phyloP scores from a whole-genome alignment of 768 basidiomycete genomes.

The Agrocybe praecox region DNA sequence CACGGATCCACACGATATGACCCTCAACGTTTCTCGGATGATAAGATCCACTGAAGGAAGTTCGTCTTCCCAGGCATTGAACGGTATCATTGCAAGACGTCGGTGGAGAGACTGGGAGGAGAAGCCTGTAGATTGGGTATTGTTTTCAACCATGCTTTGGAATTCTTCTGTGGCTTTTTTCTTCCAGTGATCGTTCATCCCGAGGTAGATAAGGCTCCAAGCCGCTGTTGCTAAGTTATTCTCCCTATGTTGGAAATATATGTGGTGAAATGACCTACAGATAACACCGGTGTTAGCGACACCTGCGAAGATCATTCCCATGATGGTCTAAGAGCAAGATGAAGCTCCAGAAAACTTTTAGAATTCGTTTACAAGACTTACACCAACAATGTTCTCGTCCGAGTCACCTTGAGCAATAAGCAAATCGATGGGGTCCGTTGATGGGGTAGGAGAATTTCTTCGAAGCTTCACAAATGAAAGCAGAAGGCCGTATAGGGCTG shows the following conservation, averaged over 20 bases:
- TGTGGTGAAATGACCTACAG: constrained; percentile 18
- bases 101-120: constrained; percentile 32
- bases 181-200: constrained; percentile 35
- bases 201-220: constrained; percentile 38
- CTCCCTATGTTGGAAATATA: not conserved
- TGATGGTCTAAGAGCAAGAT: constrained; percentile 23
- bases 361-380: constrained; percentile 10
- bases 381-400: constrained; percentile 28
- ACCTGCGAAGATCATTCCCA: constrained; percentile 30
- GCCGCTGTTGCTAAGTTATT: constrained; percentile 23
- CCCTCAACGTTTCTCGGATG: constrained; percentile 41
- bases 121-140: constrained; percentile 18
- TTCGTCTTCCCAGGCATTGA: constrained; percentile 41
- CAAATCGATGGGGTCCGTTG: constrained; percentile 36
- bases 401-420: constrained; percentile 30
- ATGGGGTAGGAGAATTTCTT: constrained; percentile 22
- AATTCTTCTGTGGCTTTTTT: constrained; percentile 29
- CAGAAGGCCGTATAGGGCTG: constrained; percentile 27
- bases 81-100: constrained; percentile 35
- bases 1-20: constrained; percentile 26
- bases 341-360: not conserved
- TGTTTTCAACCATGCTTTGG: constrained; percentile 28
- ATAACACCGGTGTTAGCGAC: constrained; percentile 30
- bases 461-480: constrained; percentile 28
- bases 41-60: constrained; percentile 38